Base-by-base conservation (phyloP, 2,329 filamentous ascomycete species). In the Fusarium pseudocircinatum region DNA sequence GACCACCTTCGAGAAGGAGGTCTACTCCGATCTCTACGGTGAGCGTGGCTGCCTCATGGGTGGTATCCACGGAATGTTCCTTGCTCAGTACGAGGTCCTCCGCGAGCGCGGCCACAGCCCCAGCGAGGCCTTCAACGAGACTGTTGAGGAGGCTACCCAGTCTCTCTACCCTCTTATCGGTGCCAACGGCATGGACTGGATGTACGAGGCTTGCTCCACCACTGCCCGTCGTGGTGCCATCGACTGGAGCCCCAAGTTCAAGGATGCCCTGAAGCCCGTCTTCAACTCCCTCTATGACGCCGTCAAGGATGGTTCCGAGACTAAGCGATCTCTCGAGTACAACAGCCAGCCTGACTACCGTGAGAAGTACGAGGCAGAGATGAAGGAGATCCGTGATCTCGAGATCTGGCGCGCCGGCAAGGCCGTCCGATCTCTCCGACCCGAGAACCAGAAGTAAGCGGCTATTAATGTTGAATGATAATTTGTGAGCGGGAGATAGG, bases 31-130 rank as follows among this genome's bases (percentile, higher is more conserved):
- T 87, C 92, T 99, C 78, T 99, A 99, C 90, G 96, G 96, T 86
- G 96, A 99, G 93, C 95, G 96, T 88, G 96, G 96, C 84, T 99
- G 96, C 92, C 89, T 99, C 82, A 99, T 99, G 96, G 96, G 96
- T 80, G 96, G 96, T 86, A 99, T 99, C 87, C 96, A 99, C 91
- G 96, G 96, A 84, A 99, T 99, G 96, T 99, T 99, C 94, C 94
- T 99, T 79, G 96, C 96, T 73, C 96, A 99, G 89, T 99, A 99
- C 91, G 96, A 99, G 91, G 96, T 99, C 78, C 95, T 99, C 86
- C 95, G 96, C 83, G 96, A 99, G 92, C 93, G 94, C 79, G 96
- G 96, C 86, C 96, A 99, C 92, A 93, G 90, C 86, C 96, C 96
- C 84, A 96, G 93, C 80, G 96, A 99, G 89, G 96, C 96, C 78